phyloP scores from a whole-genome alignment of 1,139 yeast genomes.

The Kluyveromyces marxianus region DNA sequence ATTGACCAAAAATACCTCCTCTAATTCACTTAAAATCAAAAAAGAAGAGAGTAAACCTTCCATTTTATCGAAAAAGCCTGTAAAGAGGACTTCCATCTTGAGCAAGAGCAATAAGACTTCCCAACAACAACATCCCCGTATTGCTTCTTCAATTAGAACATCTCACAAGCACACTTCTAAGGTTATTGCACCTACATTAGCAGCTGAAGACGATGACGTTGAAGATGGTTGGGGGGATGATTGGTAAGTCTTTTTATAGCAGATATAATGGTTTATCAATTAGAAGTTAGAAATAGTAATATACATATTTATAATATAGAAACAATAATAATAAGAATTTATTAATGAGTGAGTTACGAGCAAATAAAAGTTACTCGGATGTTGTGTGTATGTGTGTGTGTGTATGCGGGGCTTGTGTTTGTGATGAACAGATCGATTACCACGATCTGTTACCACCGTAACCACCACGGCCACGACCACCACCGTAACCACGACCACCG shows the following conservation, averaged over 20 bases:
- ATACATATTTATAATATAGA: slow-evolving; percentile 4
- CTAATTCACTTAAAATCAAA: not conserved
- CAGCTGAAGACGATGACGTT: slow-evolving; percentile 35
- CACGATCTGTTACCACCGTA: slow-evolving; percentile 14
- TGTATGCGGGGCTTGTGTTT: not conserved
- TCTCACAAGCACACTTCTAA: too few species aligned
- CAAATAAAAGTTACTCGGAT: not conserved
- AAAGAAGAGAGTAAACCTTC: not conserved
- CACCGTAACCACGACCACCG: slow-evolving; percentile 33
- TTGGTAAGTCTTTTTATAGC: slow-evolving; percentile 28
- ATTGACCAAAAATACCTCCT: not conserved
- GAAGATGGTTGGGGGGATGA: slow-evolving; percentile 54
- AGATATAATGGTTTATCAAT: slow-evolving; percentile 1
- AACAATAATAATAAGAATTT: slow-evolving; percentile 1
- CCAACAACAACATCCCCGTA: too few species aligned
- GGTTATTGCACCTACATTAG: too few species aligned
- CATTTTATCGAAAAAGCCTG: not conserved
- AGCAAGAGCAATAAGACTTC: not conserved
- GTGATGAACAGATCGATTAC: not conserved
- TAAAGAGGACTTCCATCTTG: not conserved
- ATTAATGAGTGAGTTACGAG: slow-evolving; percentile 1
- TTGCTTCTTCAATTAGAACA: too few species aligned
- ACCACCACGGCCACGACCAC: slow-evolving; percentile 26
- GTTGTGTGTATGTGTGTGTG: too few species aligned
- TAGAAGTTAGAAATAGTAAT: not conserved